A percentile compares a stretch with the other conserved stretches of the same genome.
Evolutionary conservation across 1,284 basidiomycete genomes (phyloP).

Genomic region (Puccinia coronata): DNA sequence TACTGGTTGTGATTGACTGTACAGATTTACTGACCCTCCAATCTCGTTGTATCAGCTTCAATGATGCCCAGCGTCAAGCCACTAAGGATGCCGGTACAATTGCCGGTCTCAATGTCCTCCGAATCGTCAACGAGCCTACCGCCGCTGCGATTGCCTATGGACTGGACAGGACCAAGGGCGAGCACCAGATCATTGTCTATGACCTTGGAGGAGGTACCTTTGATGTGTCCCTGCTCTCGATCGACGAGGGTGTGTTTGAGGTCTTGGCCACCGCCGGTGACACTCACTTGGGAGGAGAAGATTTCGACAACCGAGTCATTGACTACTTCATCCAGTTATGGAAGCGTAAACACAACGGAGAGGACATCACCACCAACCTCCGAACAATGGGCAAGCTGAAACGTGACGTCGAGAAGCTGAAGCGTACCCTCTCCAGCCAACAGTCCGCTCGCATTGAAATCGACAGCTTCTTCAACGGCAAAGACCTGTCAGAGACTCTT

Average conservation of each 20-base stretch:
- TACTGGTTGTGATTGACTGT: background rate
- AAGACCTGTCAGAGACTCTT: slow-evolving; percentile 59
- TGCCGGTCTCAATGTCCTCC: slow-evolving; percentile 90
- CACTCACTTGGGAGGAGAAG: slow-evolving; percentile 98
- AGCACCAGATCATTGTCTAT: slow-evolving; percentile 96
- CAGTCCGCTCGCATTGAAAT: slow-evolving; percentile 59
- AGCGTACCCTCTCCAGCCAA: slow-evolving; percentile 59
- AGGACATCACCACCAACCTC: slow-evolving; percentile 53
- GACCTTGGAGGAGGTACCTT: slow-evolving; percentile 99
- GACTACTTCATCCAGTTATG: slow-evolving; percentile 59
- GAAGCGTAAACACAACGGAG: slow-evolving; percentile 58
- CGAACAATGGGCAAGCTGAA: slow-evolving; percentile 59
- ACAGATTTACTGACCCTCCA: background rate
- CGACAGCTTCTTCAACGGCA: slow-evolving; percentile 59
- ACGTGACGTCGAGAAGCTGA: slow-evolving; percentile 59
- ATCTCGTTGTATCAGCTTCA: slow-evolving; percentile 84
- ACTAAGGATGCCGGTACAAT: slow-evolving; percentile 96
- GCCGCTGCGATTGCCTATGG: slow-evolving; percentile 86
- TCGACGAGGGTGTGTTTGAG: slow-evolving; percentile 98
- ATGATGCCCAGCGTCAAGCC: slow-evolving; percentile 92
- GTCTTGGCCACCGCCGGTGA: slow-evolving; percentile 99
- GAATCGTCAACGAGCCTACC: slow-evolving; percentile 99
- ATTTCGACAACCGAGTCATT: slow-evolving; percentile 84
- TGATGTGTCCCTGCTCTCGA: slow-evolving; percentile 96
- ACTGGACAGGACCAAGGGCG: slow-evolving; percentile 80